Evolutionary conservation across 345 rosid genomes (phyloP).

Genomic region (Rhizophora mangle): DNA sequence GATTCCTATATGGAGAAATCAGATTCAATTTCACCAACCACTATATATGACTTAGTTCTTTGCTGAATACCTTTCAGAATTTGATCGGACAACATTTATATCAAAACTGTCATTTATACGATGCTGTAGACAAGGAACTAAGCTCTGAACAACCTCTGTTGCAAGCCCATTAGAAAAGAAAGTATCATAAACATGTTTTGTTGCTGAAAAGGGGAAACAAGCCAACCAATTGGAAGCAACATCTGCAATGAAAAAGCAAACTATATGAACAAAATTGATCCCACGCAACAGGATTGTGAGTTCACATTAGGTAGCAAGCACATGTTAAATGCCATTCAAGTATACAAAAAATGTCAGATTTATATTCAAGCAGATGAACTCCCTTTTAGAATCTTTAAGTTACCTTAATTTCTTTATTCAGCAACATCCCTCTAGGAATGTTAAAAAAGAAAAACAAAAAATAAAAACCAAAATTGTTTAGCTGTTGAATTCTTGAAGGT

Average conservation of each 20-base stretch:
- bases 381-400: too few species aligned
- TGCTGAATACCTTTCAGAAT: constrained; percentile 62
- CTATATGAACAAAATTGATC: constrained; percentile 11
- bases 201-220: constrained; percentile 76
- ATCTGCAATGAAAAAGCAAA: constrained; percentile 45
- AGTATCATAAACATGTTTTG: constrained; percentile 65
- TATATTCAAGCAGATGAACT: background rate
- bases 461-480: too few species aligned
- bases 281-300: background rate
- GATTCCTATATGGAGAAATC: constrained; percentile 2
- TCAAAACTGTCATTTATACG: constrained; percentile 33
- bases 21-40: constrained; percentile 1
- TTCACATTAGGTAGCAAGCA: background rate
- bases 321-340: background rate
- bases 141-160: constrained; percentile 69
- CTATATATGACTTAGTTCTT: background rate
- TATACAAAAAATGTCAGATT: background rate
- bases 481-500: too few species aligned
- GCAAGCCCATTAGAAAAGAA: constrained; percentile 72
- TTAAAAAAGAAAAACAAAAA: too few species aligned
- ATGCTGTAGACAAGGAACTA: constrained; percentile 61
- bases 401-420: too few species aligned
- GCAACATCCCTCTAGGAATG: too few species aligned
- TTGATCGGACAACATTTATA: constrained; percentile 45
- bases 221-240: constrained; percentile 84